phyloP scores from a whole-genome alignment of 169 alveolate genomes.

The Plasmodium falciparum region DNA sequence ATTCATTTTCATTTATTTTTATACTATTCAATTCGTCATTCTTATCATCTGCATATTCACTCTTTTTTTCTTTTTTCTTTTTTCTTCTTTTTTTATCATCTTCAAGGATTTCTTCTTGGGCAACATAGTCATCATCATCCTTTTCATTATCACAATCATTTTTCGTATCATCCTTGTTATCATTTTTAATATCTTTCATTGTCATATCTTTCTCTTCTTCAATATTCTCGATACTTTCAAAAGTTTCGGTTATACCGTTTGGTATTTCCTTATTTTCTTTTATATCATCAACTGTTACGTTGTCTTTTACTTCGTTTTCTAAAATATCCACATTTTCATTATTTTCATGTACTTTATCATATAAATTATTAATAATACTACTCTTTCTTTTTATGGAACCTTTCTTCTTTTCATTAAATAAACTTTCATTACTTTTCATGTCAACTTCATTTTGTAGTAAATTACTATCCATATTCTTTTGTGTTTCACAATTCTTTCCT shows the following conservation, averaged over 20 bases:
- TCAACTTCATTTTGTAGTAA: not conserved
- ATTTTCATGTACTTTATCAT: constrained; percentile 3
- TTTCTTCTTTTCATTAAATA: constrained; percentile 11
- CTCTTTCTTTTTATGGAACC: constrained; percentile 9
- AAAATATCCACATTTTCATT: not conserved
- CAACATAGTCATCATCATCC: not conserved
- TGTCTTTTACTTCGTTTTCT: not conserved
- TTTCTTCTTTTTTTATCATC: not conserved
- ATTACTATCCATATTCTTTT: constrained; percentile 1
- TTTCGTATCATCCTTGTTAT: not conserved
- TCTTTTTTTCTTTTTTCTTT: constrained; percentile 18
- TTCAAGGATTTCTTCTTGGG: not conserved
- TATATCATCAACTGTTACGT: not conserved
- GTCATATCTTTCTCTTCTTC: not conserved
- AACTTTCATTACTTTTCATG: constrained; percentile 1
- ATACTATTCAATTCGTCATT: constrained; percentile 13
- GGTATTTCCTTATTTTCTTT: not conserved
- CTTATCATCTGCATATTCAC: not conserved
- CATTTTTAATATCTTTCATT: not conserved
- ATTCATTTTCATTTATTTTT: constrained; percentile 4
- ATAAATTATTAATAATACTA: not conserved
- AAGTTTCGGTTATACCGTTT: not conserved
- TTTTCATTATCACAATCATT: not conserved
- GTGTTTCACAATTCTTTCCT: constrained; percentile 5
- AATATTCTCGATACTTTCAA: not conserved